Conservation (phyloP, 257 asterid species). For the Nicotiana knightiana region DNA sequence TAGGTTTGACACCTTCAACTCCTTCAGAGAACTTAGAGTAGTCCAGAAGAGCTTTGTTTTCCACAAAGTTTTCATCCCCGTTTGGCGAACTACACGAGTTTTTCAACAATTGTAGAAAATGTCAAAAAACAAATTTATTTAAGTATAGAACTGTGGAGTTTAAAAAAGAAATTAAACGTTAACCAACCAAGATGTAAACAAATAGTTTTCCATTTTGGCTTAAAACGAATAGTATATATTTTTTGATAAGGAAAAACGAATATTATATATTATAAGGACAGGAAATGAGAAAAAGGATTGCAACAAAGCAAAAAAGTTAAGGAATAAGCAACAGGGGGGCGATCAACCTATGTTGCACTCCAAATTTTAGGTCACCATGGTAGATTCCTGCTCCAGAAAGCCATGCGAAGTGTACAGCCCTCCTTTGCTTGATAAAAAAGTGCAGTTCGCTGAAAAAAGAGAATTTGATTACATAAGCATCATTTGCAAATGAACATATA, state of each 20-base stretch:
- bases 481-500: background rate
- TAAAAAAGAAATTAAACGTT: background rate
- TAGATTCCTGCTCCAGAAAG: constrained; percentile 98
- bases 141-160: background rate
- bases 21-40: constrained; percentile 84
- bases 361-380: constrained; percentile 95
- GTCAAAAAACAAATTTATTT: background rate
- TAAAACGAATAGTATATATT: too few species aligned
- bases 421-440: constrained; percentile 90
- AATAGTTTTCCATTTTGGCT: background rate
- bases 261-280: background rate
- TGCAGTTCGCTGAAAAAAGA: constrained; percentile 82
- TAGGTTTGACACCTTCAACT: constrained; percentile 75
- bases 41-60: constrained; percentile 93
- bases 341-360: constrained; percentile 68
- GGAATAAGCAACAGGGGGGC: constrained; percentile 11
- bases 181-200: background rate
- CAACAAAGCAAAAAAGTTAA: background rate
- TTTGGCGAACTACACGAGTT: constrained; percentile 62
- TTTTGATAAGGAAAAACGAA: too few species aligned
- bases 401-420: constrained; percentile 96
- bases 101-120: constrained; percentile 16
- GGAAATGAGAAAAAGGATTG: background rate
- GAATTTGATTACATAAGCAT: background rate
- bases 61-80: constrained; percentile 97